Conservation (phyloP, 1,139 yeast genomes). For the Suhomyces coccinellae region DNA sequence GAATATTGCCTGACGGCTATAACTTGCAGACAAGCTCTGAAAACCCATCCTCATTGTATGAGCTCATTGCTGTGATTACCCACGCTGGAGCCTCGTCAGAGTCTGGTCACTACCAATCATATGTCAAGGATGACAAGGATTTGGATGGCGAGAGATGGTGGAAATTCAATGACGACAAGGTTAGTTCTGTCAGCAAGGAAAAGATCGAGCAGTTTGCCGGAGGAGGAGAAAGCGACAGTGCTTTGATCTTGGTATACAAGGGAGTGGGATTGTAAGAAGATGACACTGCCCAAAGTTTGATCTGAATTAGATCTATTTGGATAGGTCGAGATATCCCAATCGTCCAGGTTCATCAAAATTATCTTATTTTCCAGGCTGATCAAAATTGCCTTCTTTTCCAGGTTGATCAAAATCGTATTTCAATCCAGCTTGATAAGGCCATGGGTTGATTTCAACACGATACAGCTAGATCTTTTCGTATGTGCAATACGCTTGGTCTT, state of each 20-base stretch:
- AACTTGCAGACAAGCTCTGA: constrained; percentile 53
- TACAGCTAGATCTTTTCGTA: too few species aligned
- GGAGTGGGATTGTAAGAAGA: constrained; percentile 57
- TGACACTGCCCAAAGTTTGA: too few species aligned
- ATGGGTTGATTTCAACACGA: too few species aligned
- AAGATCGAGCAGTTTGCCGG: constrained; percentile 86
- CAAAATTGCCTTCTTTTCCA: too few species aligned
- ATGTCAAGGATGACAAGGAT: constrained; percentile 70
- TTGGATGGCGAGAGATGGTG: constrained; percentile 78
- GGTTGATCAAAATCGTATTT: too few species aligned
- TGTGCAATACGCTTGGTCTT: too few species aligned
- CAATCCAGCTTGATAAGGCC: too few species aligned
- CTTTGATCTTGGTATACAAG: constrained; percentile 81
- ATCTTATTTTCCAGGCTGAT: too few species aligned
- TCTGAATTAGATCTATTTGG: too few species aligned
- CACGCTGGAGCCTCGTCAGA: constrained; percentile 97
- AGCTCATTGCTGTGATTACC: constrained; percentile 78
- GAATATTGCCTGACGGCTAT: constrained; percentile 38
- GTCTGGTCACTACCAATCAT: constrained; percentile 95
- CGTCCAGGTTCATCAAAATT: too few species aligned
- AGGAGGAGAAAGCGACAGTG: constrained; percentile 97
- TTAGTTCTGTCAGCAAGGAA: constrained; percentile 71
- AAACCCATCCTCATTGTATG: constrained; percentile 86
- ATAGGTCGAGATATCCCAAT: too few species aligned
- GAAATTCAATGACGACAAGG: constrained; percentile 92